Evolutionary conservation across 495 filamentous ascomycete species (phyloP).

Genomic region (Neurospora sp.): DNA sequence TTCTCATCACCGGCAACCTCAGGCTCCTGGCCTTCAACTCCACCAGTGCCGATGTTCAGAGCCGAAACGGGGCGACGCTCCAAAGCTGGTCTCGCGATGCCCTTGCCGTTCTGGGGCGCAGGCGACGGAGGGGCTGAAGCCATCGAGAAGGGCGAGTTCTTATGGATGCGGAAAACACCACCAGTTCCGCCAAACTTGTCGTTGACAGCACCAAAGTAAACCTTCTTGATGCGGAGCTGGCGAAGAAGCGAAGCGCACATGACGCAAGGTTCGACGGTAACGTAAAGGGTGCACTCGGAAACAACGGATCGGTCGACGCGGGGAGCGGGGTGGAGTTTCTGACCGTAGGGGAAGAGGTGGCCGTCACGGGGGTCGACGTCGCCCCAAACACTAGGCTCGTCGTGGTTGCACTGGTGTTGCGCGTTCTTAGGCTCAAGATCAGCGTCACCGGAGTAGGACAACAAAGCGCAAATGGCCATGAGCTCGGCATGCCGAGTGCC

Average conservation of each 20-base stretch:
- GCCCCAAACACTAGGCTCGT: conserved; percentile 22
- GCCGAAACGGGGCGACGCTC: conserved; percentile 15
- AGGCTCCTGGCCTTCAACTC: background rate
- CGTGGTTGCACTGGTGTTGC: background rate
- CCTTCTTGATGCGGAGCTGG: conserved; percentile 68
- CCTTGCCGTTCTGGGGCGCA: conserved; percentile 19
- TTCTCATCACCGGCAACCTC: conserved; percentile 2
- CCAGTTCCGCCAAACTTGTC: conserved; percentile 94
- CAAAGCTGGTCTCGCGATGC: conserved; percentile 15
- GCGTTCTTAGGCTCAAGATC: conserved; percentile 8
- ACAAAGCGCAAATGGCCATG: conserved; percentile 58
- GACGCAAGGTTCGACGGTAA: conserved; percentile 94
- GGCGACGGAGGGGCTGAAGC: conserved; percentile 18
- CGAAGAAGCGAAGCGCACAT: conserved; percentile 94
- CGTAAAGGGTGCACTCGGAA: conserved; percentile 69
- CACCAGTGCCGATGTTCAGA: background rate
- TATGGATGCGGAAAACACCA: conserved; percentile 77
- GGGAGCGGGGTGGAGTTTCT: conserved; percentile 36
- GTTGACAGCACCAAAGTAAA: conserved; percentile 91
- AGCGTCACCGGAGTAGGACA: conserved; percentile 18
- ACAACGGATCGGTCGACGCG: conserved; percentile 45
- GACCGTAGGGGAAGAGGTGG: conserved; percentile 39
- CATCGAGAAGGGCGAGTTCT: conserved; percentile 43
- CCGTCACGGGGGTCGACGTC: conserved; percentile 33
- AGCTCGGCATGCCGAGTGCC: conserved; percentile 94